Evolutionary conservation across 164 flowering plant species (phyloP).

Genomic region (Cinnamomum chago): DNA sequence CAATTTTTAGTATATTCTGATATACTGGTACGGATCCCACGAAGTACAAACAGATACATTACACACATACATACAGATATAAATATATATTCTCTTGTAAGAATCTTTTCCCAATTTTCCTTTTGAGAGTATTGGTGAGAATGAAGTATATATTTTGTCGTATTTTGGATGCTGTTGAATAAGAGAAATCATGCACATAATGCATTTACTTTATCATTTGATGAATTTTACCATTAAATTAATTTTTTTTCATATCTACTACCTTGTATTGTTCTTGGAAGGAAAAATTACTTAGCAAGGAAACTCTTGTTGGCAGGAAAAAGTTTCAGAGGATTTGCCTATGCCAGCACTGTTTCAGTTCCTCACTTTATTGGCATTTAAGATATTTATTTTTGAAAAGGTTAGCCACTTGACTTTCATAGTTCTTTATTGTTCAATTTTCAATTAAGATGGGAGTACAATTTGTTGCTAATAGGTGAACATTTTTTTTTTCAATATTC

Average conservation of each 20-base stretch:
- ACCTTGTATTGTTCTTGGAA: background rate
- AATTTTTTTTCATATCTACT: background rate
- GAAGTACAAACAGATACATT: no score
- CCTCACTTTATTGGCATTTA: slow-evolving; percentile 77
- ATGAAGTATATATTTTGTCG: background rate
- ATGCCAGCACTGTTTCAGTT: slow-evolving; percentile 94
- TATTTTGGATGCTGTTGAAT: no score
- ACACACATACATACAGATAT: no score
- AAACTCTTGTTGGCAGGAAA: slow-evolving; percentile 45
- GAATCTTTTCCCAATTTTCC: background rate
- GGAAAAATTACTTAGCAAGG: slow-evolving; percentile 9
- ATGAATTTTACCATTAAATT: background rate
- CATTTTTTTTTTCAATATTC: no score
- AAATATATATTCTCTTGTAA: no score
- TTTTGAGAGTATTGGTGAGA: background rate
- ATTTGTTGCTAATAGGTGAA: no score
- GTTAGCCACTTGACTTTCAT: slow-evolving; percentile 24
- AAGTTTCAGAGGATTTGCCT: slow-evolving; percentile 58
- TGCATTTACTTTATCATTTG: background rate
- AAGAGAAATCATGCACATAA: background rate
- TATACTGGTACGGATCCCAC: no score
- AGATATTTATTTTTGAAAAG: slow-evolving; percentile 65
- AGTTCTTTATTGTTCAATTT: background rate
- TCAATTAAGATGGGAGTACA: no score
- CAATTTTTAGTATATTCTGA: no score